Percentiles rank a stretch among this genome's conserved stretches.
phyloP scores from a whole-genome alignment of 1,284 basidiomycete species.

The Trametes pubescens region DNA sequence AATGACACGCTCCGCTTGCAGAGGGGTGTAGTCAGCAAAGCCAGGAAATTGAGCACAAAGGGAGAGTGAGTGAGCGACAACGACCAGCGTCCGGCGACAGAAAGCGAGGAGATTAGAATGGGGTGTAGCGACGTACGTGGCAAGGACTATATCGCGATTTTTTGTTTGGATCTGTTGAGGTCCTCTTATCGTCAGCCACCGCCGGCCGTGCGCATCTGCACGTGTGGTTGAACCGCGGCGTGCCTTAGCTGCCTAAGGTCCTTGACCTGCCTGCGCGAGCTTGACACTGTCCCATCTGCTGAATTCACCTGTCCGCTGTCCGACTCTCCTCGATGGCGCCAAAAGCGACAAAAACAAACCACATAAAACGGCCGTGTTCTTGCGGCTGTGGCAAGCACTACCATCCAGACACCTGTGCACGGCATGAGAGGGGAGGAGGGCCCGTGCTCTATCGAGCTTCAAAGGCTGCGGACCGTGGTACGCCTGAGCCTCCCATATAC shows the following conservation, averaged over 20 bases:
- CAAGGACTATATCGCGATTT: not conserved
- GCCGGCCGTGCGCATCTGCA: no score
- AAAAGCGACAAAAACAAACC: not conserved
- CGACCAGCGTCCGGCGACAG: not conserved
- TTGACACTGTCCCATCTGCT: no score
- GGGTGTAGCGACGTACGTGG: not conserved
- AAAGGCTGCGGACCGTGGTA: not conserved
- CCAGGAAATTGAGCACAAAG: not conserved
- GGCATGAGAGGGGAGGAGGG: not conserved
- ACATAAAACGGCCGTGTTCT: not conserved
- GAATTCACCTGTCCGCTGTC: no score
- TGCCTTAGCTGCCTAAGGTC: no score
- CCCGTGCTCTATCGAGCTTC: conserved; percentile 7
- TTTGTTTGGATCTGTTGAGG: conserved; percentile 6
- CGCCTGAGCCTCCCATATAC: not conserved
- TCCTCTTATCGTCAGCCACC: no score
- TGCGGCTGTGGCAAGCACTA: not conserved
- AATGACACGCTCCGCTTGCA: not conserved
- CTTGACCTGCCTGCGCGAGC: no score
- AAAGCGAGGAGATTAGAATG: not conserved
- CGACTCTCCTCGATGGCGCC: no score
- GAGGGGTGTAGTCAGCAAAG: not conserved
- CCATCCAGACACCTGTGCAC: not conserved
- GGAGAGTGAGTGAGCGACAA: not conserved
- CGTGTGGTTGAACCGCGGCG: no score